Evolutionary conservation across 1,139 yeast genomes (phyloP), one percentile per base, ranked within the genome.

Genomic region (Meyerozyma carpophila): DNA sequence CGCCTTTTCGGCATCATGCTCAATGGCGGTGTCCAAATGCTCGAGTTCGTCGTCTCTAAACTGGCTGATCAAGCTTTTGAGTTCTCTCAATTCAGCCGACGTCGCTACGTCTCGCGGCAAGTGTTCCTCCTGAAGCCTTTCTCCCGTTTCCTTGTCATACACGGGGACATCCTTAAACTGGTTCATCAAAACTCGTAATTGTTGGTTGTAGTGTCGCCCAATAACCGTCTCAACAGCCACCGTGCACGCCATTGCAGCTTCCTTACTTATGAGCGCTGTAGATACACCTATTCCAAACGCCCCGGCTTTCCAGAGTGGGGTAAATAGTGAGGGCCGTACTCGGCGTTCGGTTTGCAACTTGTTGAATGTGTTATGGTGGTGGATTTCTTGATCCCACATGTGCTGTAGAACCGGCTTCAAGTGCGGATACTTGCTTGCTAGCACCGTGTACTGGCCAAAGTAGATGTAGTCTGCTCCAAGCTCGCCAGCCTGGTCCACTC

Each of bases 201-300:
- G 99, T 49, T 84, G 82, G 58, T 94, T 93, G 66, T 93, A 93
- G 62, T 93, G 99, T 1, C 88, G 87, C 2, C 98, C 99, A 62
- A 93, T 94, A 2, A 94, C 98, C 0, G 98, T 94, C 64, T 93
- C 99, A 1, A 93, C 98, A 0, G 98, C 98, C 48, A 91, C 98
- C 0, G 99, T 93, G 59, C 99, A 94, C 1, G 98, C 98, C 99
- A 93, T 93, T 2, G 98, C 98, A 1, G 97, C 97, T 60, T 93
- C 96, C 57, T 89, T 88, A 25, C 96, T 86, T 50, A 91, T 66
- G 43, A 86, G 57, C 0, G 96, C 98, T 0, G 98, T 93, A 1
- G 84, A 85, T 1, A 81, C 81, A 2, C 99, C 99, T 66, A 93
- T 73, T 0, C 84, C 83, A 44, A 85, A 74, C 0, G 98, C 98